These are phyloP conservation scores for Carallia brachiata DNA, from an alignment of 345 rosid genomes.

Conservation along the genomic window DNA sequence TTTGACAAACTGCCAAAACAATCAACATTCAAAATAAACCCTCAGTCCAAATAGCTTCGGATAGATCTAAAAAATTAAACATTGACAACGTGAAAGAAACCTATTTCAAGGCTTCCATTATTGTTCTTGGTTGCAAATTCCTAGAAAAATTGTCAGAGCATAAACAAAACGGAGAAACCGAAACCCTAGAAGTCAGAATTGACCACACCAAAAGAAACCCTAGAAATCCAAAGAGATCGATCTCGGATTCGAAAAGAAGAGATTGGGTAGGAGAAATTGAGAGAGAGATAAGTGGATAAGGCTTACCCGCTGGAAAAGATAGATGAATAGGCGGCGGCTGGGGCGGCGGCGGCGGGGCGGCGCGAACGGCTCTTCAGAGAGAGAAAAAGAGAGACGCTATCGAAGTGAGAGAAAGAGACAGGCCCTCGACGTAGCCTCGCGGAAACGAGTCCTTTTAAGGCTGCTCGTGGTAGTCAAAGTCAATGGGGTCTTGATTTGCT, in stretches of 20 bases:
- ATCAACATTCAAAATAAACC: conserved; percentile 13
- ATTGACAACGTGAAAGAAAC: neutral
- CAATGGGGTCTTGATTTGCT: no score
- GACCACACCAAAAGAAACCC: conserved; percentile 8
- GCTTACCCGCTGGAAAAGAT: conserved; percentile 29
- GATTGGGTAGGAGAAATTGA: neutral
- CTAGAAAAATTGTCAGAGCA: neutral
- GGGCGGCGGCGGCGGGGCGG: conserved; percentile 28
- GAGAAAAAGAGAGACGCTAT: conserved; percentile 1
- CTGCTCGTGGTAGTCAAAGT: neutral
- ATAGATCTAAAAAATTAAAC: conserved; percentile 18
- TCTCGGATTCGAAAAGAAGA: neutral
- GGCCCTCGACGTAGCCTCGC: neutral
- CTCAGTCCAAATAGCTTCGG: conserved; percentile 12
- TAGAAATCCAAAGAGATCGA: neutral
- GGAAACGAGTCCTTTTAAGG: neutral
- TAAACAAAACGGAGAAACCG: neutral
- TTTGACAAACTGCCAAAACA: neutral
- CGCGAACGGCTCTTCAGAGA: conserved; percentile 19
- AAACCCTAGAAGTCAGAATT: no score
- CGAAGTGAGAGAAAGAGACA: conserved; percentile 8
- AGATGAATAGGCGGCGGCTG: neutral
- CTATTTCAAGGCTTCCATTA: conserved; percentile 1
- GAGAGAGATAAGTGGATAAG: neutral
- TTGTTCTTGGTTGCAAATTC: neutral